Evolutionary conservation across 2,329 filamentous ascomycete species (phyloP), one percentile per base, ranked within the genome.

Genomic region (Trichoderma hamatum): DNA sequence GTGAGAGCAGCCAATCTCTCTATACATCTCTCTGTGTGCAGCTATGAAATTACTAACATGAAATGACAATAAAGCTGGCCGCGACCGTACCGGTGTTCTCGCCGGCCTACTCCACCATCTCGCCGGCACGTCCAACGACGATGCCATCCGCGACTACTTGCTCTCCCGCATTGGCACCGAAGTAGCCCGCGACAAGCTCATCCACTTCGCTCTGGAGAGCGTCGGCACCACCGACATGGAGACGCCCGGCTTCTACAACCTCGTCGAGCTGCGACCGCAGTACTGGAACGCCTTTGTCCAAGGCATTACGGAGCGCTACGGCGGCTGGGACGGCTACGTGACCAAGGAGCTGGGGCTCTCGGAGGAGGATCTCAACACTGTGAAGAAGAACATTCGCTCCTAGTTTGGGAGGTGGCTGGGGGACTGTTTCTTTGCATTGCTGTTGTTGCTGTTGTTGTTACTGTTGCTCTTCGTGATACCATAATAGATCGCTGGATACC

Each of bases 111-210:
- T 88, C n/a, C 79, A 85, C 67, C 78, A 77, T n/a, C 79, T 88
- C 16, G 83, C 84, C 1, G 85, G 84, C 34, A 82, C 82, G 28
- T 71, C 80, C 5, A 72, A 77, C 13, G 80, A 85, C 28, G 77
- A 75, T 14, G 77, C 85, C 39, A 73, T 77, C 24, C 76, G 83
- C 54, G 86, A 88, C 77, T 88, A 84, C 77, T 78, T 86, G 75
- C 79, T 88, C 32, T 86, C 85, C 11, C 81, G 86, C 32, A 80
- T 88, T 70, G 85, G 85, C 34, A 81, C 79, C 0, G 86, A 88
- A 76, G 82, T 82, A 30, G 84, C 82, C 7, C 83, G 85, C 24
- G 80, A 83, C 69, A 78, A 80, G 71, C 81, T 88, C 5, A 70
- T 85, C 14, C 73, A 75, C 5, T 83, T 82, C 66, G 81, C 84